Evolutionary conservation across 2,329 filamentous ascomycete species (phyloP).

Genomic region (Microsporum canis): DNA sequence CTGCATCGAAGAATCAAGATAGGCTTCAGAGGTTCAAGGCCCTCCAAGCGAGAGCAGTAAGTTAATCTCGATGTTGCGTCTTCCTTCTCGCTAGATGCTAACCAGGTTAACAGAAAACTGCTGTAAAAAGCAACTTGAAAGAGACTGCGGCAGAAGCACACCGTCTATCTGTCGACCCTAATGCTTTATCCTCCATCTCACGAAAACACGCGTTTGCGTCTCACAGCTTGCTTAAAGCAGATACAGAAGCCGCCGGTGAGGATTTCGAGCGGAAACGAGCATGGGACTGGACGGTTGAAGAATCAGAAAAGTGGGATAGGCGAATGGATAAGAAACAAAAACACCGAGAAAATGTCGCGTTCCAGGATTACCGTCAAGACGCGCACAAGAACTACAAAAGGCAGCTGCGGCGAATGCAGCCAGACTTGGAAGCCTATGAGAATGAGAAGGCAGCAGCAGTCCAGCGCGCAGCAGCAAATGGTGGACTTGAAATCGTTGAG

Average conservation of each 20-base stretch:
- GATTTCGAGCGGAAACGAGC: constrained; percentile 97
- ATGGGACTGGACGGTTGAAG: constrained; percentile 97
- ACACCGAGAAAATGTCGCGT: constrained; percentile 74
- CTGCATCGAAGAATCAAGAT: constrained; percentile 39
- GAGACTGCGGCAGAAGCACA: constrained; percentile 76
- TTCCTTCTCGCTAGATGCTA: constrained; percentile 20
- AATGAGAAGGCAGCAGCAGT: constrained; percentile 74
- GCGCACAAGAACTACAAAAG: constrained; percentile 89
- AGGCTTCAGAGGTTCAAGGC: constrained; percentile 76
- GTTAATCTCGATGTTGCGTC: constrained; percentile 9
- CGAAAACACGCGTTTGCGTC: constrained; percentile 78
- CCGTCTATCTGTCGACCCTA: constrained; percentile 64
- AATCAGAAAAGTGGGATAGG: constrained; percentile 88
- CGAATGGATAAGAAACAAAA: constrained; percentile 74
- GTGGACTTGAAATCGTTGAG: constrained; percentile 85
- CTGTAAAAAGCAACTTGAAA: constrained; percentile 54
- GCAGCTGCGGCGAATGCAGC: constrained; percentile 64
- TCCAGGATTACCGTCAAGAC: constrained; percentile 79
- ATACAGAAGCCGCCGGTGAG: constrained; percentile 70
- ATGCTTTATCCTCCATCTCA: constrained; percentile 63
- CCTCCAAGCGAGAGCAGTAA: constrained; percentile 62
- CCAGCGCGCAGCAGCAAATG: constrained; percentile 70
- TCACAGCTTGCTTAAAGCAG: constrained; percentile 87
- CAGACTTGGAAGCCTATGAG: constrained; percentile 75
- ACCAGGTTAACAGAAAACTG: constrained; percentile 28